Conservation (phyloP, 2,329 filamentous ascomycete genomes). For the Sclerotiophoma versabilis region DNA sequence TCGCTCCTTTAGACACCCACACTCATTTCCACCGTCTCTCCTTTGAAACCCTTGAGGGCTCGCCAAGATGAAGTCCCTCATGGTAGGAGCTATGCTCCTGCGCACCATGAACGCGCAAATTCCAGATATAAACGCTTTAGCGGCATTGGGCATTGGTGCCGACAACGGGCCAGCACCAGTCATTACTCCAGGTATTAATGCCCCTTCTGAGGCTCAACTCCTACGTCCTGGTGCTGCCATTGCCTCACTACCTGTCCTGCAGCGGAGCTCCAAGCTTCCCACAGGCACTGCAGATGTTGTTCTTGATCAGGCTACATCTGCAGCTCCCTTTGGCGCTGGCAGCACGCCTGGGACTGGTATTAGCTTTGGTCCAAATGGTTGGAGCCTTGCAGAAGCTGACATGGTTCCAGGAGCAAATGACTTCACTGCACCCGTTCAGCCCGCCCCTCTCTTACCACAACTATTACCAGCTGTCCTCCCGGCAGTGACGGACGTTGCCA, state of each 20-base stretch:
- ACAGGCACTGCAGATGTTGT: constrained; percentile 13
- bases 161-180: neutral
- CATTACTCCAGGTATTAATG: constrained; percentile 8
- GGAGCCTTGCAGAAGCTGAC: neutral
- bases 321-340: neutral
- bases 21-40: constrained; percentile 18
- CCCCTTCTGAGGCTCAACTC: constrained; percentile 3
- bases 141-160: neutral
- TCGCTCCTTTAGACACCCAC: constrained; percentile 15
- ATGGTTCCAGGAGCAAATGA: neutral
- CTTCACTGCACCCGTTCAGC: neutral
- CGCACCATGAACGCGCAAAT: constrained; percentile 12
- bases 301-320: constrained; percentile 3
- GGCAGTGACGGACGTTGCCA: neutral
- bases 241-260: neutral
- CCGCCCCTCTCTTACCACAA: neutral
- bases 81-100: constrained; percentile 19
- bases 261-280: neutral
- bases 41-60: constrained; percentile 2
- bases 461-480: neutral
- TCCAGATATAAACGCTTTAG: neutral
- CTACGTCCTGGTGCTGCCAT: neutral
- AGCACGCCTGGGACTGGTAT: constrained; percentile 3
- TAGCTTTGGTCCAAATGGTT: neutral
- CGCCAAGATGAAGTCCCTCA: constrained; percentile 16